phyloP scores from a whole-genome alignment of 495 filamentous ascomycete species.

The Penicillium longicatenatum region DNA sequence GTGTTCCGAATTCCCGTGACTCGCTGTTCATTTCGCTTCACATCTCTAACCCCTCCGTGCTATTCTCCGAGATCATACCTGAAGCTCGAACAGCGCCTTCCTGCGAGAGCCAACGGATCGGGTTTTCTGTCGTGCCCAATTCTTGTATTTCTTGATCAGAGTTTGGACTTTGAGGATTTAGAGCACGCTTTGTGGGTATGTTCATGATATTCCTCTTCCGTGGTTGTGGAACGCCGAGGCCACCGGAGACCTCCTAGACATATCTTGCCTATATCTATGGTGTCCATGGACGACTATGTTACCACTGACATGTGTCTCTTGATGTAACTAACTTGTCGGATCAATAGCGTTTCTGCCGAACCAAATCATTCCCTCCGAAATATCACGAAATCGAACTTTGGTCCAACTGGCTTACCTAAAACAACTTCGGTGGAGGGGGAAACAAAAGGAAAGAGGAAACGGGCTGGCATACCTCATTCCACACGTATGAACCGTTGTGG shows the following conservation, averaged over 20 bases:
- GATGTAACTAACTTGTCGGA: not conserved
- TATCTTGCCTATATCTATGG: not conserved
- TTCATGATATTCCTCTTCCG: conserved; percentile 21
- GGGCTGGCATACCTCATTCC: conserved; percentile 18
- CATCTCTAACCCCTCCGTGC: conserved; percentile 33
- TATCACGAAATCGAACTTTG: conserved; percentile 6
- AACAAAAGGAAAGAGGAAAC: conserved; percentile 15
- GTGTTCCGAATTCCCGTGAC: conserved; percentile 33
- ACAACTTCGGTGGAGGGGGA: conserved; percentile 27
- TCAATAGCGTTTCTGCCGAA: not conserved
- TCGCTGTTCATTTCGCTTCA: conserved; percentile 32
- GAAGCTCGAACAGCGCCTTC: not conserved
- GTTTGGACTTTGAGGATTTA: conserved; percentile 16
- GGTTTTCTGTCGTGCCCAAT: not conserved
- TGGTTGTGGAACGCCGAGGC: conserved; percentile 25
- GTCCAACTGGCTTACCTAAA: conserved; percentile 12
- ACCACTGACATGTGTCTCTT: not conserved
- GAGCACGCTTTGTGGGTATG: conserved; percentile 30
- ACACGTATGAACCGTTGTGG: conserved; percentile 28
- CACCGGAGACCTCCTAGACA: not conserved
- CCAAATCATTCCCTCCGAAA: not conserved
- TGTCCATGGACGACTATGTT: not conserved
- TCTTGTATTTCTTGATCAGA: not conserved
- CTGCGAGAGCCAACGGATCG: conserved; percentile 8
- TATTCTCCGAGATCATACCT: conserved; percentile 10